Conservation (phyloP, 2,329 filamentous ascomycete genomes). For the Fusarium nematophilum region DNA sequence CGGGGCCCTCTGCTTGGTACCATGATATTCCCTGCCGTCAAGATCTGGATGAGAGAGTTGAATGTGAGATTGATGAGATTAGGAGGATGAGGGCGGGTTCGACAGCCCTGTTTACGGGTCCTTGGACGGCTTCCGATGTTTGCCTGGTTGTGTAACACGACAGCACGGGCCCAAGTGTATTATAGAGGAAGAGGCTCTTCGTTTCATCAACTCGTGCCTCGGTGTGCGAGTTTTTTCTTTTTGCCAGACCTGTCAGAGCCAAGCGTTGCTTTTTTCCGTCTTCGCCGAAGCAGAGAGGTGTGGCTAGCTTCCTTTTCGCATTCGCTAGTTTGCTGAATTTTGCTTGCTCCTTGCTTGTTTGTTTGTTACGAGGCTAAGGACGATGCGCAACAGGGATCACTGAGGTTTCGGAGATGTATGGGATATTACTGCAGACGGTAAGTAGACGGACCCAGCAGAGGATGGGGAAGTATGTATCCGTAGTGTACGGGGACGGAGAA, state of each 20-base stretch:
- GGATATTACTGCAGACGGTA: too few relatives aligned
- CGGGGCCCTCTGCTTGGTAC: neutral
- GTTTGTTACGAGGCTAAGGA: too few relatives aligned
- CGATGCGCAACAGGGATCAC: too few relatives aligned
- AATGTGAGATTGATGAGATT: constrained; percentile 6
- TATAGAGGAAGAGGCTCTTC: too few relatives aligned
- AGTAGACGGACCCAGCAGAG: too few relatives aligned
- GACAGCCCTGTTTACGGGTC: neutral
- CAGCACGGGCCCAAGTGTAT: too few relatives aligned
- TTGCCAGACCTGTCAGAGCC: constrained; percentile 10
- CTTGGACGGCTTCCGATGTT: constrained; percentile 3
- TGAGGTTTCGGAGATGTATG: too few relatives aligned
- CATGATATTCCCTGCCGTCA: too few relatives aligned
- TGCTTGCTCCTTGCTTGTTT: neutral
- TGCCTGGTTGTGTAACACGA: constrained; percentile 23
- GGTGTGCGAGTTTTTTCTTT: constrained; percentile 8
- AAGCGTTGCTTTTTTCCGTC: constrained; percentile 34
- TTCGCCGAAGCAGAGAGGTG: too few relatives aligned
- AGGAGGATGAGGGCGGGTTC: neutral
- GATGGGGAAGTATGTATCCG: too few relatives aligned
- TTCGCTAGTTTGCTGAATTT: neutral
- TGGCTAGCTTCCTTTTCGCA: neutral
- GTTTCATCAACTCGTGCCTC: too few relatives aligned
- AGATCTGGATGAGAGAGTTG: neutral
- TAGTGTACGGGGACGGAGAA: too few relatives aligned